Conservation (phyloP, 805 yeast species). For the Candida boleticola region DNA sequence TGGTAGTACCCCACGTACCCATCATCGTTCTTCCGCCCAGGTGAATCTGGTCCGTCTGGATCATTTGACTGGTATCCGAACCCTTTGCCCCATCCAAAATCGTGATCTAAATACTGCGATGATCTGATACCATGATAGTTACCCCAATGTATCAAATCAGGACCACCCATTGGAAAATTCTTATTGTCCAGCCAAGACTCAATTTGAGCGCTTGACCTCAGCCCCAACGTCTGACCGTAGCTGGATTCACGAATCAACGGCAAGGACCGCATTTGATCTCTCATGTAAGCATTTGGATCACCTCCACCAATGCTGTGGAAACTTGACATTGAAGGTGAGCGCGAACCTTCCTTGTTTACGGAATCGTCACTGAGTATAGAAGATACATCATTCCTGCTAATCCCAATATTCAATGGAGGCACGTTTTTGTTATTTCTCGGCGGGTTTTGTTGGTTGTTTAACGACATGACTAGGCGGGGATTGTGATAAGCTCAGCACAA, state of each 20-base stretch:
- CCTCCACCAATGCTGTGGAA: too few species aligned
- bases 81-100: slow-evolving; percentile 17
- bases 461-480: too few species aligned
- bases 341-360: too few species aligned
- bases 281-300: not conserved
- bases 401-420: too few species aligned
- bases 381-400: too few species aligned
- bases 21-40: slow-evolving; percentile 25
- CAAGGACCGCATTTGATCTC: slow-evolving; percentile 3
- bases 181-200: slow-evolving; percentile 3
- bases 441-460: too few species aligned
- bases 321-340: too few species aligned
- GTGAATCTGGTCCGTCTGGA: slow-evolving; percentile 4
- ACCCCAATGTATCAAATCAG: slow-evolving; percentile 40
- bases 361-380: too few species aligned
- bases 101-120: slow-evolving; percentile 23
- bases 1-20: slow-evolving; percentile 42
- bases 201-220: slow-evolving; percentile 21
- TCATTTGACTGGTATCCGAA: slow-evolving; percentile 1
- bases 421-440: too few species aligned
- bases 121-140: slow-evolving; percentile 30
- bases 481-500: too few species aligned
- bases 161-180: slow-evolving; percentile 25
- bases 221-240: slow-evolving; percentile 28
- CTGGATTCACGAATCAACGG: slow-evolving; percentile 27